Evolutionary conservation across 2,329 filamentous ascomycete species (phyloP).

Genomic region (Fusarium zealandicum): DNA sequence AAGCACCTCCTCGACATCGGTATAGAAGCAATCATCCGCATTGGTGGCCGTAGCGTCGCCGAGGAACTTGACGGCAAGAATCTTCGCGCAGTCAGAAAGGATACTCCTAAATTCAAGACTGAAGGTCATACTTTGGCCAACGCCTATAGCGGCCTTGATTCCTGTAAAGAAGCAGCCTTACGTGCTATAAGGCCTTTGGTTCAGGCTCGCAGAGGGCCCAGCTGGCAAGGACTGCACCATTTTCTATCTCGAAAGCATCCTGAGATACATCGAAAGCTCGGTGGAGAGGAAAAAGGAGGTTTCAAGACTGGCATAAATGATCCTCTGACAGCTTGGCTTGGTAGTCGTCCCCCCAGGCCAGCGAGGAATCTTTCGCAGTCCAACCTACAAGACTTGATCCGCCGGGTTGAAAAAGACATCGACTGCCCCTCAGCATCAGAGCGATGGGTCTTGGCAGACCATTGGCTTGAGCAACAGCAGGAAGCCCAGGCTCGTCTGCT

Average conservation of each 20-base stretch:
- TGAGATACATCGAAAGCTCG: neutral
- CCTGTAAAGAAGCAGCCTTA: neutral
- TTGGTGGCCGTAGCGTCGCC: slow-evolving; percentile 51
- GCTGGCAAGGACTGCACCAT: neutral
- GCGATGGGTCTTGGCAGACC: neutral
- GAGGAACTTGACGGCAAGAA: slow-evolving; percentile 6
- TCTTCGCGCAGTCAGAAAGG: slow-evolving; percentile 9
- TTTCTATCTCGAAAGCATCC: neutral
- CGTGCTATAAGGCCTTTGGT: neutral
- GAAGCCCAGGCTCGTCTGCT: neutral
- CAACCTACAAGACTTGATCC: neutral
- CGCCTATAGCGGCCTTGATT: neutral
- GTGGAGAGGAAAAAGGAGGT: neutral
- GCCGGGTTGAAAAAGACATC: neutral
- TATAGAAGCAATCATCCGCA: slow-evolving; percentile 61
- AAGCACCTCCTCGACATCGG: slow-evolving; percentile 60
- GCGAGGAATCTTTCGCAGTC: too few species aligned
- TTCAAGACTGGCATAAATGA: neutral
- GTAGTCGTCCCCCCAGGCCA: neutral
- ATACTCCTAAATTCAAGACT: neutral
- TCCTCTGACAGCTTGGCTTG: neutral
- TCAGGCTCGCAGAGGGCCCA: neutral
- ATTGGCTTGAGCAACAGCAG: neutral
- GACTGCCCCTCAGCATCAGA: neutral
- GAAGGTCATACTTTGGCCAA: neutral